Conservation (phyloP, 805 yeast genomes). For the Monosporozyma siamensis region DNA sequence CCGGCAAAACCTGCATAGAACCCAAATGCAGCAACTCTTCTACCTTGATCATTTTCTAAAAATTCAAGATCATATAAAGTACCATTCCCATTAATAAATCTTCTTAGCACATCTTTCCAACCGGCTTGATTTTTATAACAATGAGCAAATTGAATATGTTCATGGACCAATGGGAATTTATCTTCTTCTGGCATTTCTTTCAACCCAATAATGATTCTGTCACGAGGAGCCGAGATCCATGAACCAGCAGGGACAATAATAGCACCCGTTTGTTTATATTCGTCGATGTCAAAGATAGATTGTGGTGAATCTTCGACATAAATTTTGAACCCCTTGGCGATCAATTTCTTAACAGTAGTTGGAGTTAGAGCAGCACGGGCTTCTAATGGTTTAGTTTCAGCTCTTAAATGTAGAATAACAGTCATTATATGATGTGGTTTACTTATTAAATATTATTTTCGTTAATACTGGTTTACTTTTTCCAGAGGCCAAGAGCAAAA, state of each 20-base stretch:
- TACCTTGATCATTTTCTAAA: constrained; percentile 84
- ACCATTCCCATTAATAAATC: constrained; percentile 92
- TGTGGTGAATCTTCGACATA: constrained; percentile 83
- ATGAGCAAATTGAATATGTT: constrained; percentile 97
- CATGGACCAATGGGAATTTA: constrained; percentile 85
- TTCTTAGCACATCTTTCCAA: constrained; percentile 81
- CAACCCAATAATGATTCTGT: constrained; percentile 83
- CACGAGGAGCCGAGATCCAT: constrained; percentile 86
- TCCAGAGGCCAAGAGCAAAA: too few species aligned
- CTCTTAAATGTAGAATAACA: constrained; percentile 80
- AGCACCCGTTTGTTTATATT: constrained; percentile 76
- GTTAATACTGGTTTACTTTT: neutral
- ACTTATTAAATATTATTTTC: neutral
- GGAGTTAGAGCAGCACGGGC: constrained; percentile 98
- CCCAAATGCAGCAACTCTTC: constrained; percentile 99
- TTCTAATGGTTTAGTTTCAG: constrained; percentile 94
- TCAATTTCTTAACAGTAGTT: constrained; percentile 68
- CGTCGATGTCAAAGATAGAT: constrained; percentile 67
- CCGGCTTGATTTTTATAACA: constrained; percentile 97
- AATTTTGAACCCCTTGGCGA: constrained; percentile 81
- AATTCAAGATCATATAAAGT: constrained; percentile 89
- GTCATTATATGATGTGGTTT: constrained; percentile 14
- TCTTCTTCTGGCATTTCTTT: constrained; percentile 91
- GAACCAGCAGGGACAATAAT: constrained; percentile 85
- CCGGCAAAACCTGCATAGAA: constrained; percentile 99